phyloP scores from a whole-genome alignment of 2,329 filamentous ascomycete genomes.

The Penicillium janthinellum region DNA sequence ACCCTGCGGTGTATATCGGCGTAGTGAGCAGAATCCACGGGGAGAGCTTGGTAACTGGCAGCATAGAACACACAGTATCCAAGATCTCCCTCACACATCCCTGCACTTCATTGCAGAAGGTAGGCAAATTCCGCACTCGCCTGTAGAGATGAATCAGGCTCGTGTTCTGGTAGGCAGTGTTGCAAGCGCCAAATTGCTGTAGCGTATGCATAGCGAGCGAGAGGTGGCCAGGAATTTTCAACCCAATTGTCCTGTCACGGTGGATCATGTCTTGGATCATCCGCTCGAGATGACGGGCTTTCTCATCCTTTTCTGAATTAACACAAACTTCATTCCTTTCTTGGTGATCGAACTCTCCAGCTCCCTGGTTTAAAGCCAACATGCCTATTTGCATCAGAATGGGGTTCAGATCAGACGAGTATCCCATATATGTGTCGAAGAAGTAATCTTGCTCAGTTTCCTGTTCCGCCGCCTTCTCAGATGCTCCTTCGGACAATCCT shows the following conservation, averaged over 20 bases:
- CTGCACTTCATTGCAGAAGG: conserved; percentile 6
- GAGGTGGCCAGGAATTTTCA: conserved; percentile 3
- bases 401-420: conserved; percentile 12
- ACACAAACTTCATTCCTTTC: neutral
- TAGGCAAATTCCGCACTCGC: conserved; percentile 2
- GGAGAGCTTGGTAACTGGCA: conserved; percentile 24
- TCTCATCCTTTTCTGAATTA: neutral
- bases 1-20: conserved; percentile 28
- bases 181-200: conserved; percentile 10
- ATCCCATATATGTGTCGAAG: conserved; percentile 13
- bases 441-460: conserved; percentile 1
- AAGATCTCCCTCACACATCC: conserved; percentile 20
- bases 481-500: neutral
- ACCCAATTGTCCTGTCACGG: conserved; percentile 3
- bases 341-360: neutral
- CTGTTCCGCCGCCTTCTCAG: neutral
- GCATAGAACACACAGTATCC: conserved; percentile 18
- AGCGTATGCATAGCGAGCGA: neutral
- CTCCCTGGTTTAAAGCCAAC: neutral
- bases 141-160: conserved; percentile 13
- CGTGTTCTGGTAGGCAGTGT: conserved; percentile 9
- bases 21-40: conserved; percentile 28
- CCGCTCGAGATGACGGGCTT: neutral
- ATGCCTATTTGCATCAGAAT: conserved; percentile 9
- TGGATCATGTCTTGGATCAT: conserved; percentile 7